A percentile compares a stretch with the other conserved stretches of the same genome.
Evolutionary conservation across 2,329 filamentous ascomycete genomes (phyloP).

Genomic region (Neoscytalidium dimidiatum): DNA sequence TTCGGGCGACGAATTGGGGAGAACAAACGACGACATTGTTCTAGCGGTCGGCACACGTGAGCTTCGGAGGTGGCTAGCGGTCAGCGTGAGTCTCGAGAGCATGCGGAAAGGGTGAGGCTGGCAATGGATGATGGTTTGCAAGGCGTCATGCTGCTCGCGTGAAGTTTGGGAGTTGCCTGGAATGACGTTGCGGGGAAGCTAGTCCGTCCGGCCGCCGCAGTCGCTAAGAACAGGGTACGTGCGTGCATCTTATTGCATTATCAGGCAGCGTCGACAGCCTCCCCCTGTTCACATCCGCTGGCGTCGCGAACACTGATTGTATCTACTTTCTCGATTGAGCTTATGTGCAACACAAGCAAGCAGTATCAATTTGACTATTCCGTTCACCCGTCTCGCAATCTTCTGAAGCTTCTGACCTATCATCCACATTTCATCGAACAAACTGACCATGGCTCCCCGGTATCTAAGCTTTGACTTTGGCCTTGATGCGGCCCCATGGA

Average conservation of each 20-base stretch:
- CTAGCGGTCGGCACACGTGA: background rate
- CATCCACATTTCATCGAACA: too few species aligned
- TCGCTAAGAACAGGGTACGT: too few species aligned
- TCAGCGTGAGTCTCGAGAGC: conserved; percentile 22
- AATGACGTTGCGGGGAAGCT: background rate
- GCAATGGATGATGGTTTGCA: background rate
- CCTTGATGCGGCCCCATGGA: too few species aligned
- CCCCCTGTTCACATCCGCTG: too few species aligned
- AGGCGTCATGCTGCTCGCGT: background rate
- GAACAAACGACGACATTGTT: conserved; percentile 46
- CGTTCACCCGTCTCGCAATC: too few species aligned
- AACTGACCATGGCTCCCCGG: too few species aligned
- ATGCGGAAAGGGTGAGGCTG: conserved; percentile 3
- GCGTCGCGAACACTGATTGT: too few species aligned
- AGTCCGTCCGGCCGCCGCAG: background rate
- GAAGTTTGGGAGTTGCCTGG: background rate
- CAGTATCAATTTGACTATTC: too few species aligned
- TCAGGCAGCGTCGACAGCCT: background rate
- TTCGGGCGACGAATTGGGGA: conserved; percentile 34
- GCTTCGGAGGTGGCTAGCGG: background rate
- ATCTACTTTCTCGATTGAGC: too few species aligned
- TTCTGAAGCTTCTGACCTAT: too few species aligned
- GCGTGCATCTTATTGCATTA: background rate
- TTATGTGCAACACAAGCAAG: too few species aligned
- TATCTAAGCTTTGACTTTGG: too few species aligned